Evolutionary conservation across 2,329 filamentous ascomycete genomes (phyloP).

Genomic region (Corinectria fuckeliana): DNA sequence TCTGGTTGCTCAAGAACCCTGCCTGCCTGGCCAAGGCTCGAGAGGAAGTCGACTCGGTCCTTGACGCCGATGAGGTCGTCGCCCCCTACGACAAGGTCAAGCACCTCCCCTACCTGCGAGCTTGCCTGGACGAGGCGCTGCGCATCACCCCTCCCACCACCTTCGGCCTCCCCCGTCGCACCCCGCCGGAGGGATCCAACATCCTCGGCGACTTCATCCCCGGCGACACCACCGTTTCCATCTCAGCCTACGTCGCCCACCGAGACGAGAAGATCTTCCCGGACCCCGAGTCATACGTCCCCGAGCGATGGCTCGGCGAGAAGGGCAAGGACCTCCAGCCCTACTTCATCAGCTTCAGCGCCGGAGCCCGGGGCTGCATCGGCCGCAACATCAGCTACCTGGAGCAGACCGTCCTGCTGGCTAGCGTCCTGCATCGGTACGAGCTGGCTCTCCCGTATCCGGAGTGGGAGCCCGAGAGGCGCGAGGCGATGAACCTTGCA

Average conservation of each 20-base stretch:
- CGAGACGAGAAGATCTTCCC: slow-evolving; percentile 49
- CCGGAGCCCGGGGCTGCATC: slow-evolving; percentile 50
- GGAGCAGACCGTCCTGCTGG: slow-evolving; percentile 53
- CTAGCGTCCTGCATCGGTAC: slow-evolving; percentile 50
- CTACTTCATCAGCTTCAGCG: slow-evolving; percentile 51
- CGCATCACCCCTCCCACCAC: slow-evolving; percentile 42
- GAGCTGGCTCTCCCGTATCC: slow-evolving; percentile 43
- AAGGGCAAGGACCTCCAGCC: slow-evolving; percentile 44
- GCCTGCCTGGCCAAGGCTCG: slow-evolving; percentile 46
- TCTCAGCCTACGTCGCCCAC: slow-evolving; percentile 48
- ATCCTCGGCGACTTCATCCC: slow-evolving; percentile 45
- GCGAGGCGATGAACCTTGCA: slow-evolving; percentile 32
- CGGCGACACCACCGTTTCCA: slow-evolving; percentile 46
- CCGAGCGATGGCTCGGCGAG: slow-evolving; percentile 50
- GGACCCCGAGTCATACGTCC: slow-evolving; percentile 46
- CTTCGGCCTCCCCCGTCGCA: slow-evolving; percentile 38
- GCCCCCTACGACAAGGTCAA: slow-evolving; percentile 58
- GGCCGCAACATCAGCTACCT: slow-evolving; percentile 50
- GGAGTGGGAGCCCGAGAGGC: slow-evolving; percentile 27
- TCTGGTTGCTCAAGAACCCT: slow-evolving; percentile 57
- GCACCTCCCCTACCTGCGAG: slow-evolving; percentile 58
- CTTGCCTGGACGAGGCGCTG: slow-evolving; percentile 56
- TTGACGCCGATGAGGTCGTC: slow-evolving; percentile 51
- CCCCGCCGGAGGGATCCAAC: slow-evolving; percentile 38
- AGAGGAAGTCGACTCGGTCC: slow-evolving; percentile 53